Evolutionary conservation across 257 asterid genomes (phyloP).

Genomic region (Nicotiana obtusifolia): DNA sequence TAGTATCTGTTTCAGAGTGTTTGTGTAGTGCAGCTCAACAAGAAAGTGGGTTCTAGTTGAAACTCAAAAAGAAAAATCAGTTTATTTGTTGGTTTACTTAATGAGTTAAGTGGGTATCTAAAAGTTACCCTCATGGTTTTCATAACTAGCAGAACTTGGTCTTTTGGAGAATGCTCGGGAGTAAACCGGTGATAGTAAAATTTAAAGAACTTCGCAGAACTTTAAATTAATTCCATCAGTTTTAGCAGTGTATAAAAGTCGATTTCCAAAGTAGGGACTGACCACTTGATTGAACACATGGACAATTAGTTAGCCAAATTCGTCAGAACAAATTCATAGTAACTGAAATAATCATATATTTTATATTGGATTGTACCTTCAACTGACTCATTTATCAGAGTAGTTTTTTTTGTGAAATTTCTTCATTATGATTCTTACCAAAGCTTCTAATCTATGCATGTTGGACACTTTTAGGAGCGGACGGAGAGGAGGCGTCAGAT

Average conservation of each 20-base stretch:
- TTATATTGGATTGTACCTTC: constrained; percentile 12
- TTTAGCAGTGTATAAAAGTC: neutral
- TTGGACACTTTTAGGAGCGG: constrained; percentile 55
- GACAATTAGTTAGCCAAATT: neutral
- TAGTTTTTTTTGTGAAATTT: neutral
- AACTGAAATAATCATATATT: neutral
- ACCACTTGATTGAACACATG: too few relatives aligned
- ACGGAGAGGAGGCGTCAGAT: constrained; percentile 93
- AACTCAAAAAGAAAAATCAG: too few relatives aligned
- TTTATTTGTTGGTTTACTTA: too few relatives aligned
- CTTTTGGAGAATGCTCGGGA: neutral
- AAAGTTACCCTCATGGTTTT: too few relatives aligned
- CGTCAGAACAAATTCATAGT: neutral
- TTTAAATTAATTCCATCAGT: neutral
- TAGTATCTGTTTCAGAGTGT: neutral
- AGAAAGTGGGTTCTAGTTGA: too few relatives aligned
- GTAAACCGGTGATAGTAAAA: neutral
- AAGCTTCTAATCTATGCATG: neutral
- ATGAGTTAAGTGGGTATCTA: too few relatives aligned
- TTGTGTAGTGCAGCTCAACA: neutral
- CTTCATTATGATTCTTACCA: neutral
- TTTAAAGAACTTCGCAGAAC: neutral
- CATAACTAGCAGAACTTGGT: neutral
- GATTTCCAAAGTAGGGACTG: too few relatives aligned
- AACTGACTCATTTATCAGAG: neutral